Conservation (phyloP, 2,329 filamentous ascomycete species). For the Penicillium sp. region DNA sequence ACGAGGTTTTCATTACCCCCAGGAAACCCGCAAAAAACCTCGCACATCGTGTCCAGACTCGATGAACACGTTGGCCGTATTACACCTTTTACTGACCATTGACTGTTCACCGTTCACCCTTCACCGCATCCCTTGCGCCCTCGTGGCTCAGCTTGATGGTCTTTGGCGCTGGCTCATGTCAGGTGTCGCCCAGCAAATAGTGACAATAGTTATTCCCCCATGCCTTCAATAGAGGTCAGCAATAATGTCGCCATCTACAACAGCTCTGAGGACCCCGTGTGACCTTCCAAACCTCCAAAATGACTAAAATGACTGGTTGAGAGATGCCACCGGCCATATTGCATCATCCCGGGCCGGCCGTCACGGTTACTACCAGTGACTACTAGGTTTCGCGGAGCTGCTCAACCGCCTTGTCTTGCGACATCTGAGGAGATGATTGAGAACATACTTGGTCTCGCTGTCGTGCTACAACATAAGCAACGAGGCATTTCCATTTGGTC, state of each 20-base stretch:
- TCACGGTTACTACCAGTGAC: background rate
- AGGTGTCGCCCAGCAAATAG: slow-evolving; percentile 16
- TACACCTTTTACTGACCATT: slow-evolving; percentile 3
- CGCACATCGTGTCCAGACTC: slow-evolving; percentile 27
- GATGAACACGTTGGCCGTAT: slow-evolving; percentile 9
- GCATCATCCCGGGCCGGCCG: slow-evolving; percentile 15
- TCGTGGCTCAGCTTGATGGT: slow-evolving; percentile 21
- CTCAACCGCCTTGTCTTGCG: slow-evolving; percentile 5
- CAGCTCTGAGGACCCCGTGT: slow-evolving; percentile 6
- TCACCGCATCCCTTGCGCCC: slow-evolving; percentile 21
- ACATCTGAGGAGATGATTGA: slow-evolving; percentile 3
- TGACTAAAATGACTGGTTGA: slow-evolving; percentile 10
- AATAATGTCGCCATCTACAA: slow-evolving; percentile 7
- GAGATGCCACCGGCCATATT: slow-evolving; percentile 9
- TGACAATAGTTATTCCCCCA: background rate
- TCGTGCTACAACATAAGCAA: slow-evolving; percentile 18
- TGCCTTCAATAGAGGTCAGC: slow-evolving; percentile 8
- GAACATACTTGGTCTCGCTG: background rate
- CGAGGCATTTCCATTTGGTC: slow-evolving; percentile 16
- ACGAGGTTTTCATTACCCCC: slow-evolving; percentile 37
- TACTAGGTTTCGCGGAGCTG: background rate
- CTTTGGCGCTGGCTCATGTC: slow-evolving; percentile 14
- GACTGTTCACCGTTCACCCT: slow-evolving; percentile 9
- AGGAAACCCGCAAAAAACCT: slow-evolving; percentile 31
- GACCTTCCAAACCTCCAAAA: background rate